phyloP scores from a whole-genome alignment of 805 yeast species.

The Ogataea paradorogensis region DNA sequence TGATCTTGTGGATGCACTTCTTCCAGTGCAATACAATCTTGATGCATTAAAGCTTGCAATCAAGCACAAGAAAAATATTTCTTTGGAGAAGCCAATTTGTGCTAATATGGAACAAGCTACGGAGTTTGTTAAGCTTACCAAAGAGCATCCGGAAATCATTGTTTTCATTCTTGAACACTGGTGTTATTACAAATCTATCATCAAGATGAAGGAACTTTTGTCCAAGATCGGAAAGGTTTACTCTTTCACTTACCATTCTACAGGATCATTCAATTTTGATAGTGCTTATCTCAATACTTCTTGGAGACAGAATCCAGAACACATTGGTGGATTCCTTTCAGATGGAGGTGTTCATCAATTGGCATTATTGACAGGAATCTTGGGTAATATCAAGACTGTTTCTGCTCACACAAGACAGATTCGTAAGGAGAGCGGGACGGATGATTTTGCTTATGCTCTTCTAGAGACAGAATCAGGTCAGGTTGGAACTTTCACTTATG shows the following conservation, averaged over 20 bases:
- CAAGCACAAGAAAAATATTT: constrained; percentile 71
- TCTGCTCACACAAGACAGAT: constrained; percentile 78
- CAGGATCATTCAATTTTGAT: constrained; percentile 64
- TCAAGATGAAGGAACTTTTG: constrained; percentile 52
- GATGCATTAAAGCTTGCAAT: constrained; percentile 68
- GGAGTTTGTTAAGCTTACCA: constrained; percentile 68
- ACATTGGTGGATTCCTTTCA: constrained; percentile 86
- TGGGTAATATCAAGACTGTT: constrained; percentile 70
- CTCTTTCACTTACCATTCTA: constrained; percentile 68
- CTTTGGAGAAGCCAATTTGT: constrained; percentile 90
- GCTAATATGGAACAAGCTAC: constrained; percentile 78
- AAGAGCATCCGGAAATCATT: constrained; percentile 56
- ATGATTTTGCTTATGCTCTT: constrained; percentile 76
- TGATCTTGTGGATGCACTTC: constrained; percentile 77
- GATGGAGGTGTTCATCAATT: constrained; percentile 98
- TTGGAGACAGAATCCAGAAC: constrained; percentile 91
- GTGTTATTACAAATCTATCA: constrained; percentile 65
- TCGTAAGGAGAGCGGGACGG: constrained; percentile 73
- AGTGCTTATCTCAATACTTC: constrained; percentile 65
- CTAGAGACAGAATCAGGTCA: constrained; percentile 54
- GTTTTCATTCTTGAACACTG: constrained; percentile 84
- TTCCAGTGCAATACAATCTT: constrained; percentile 83
- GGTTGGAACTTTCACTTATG: constrained; percentile 84
- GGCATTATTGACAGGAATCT: constrained; percentile 76
- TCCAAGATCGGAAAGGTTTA: constrained; percentile 70